Percentiles rank a stretch among this genome's conserved stretches.
These are phyloP conservation scores for Salicornia ramosissima DNA, from an alignment of 148 eudicot genomes.

Conservation along the genomic window DNA sequence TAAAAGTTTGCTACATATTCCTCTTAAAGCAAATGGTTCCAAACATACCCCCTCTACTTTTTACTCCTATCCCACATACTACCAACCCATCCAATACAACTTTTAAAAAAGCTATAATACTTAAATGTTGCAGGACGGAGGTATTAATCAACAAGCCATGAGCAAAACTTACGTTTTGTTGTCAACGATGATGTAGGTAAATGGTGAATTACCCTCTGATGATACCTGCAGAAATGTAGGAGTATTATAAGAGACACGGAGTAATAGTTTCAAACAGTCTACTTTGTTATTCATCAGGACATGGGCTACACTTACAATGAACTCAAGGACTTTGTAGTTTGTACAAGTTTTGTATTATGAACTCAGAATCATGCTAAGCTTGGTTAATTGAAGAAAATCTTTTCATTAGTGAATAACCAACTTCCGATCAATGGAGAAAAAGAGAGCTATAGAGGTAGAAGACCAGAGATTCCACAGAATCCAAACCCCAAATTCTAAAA, in stretches of 20 bases:
- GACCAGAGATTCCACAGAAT: not conserved
- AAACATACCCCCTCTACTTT: too few species aligned
- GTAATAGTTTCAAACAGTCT: too few species aligned
- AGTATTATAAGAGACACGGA: constrained; percentile 2
- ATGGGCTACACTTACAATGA: not conserved
- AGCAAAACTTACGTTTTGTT: constrained; percentile 62
- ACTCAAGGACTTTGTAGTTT: constrained; percentile 7
- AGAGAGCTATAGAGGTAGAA: not conserved
- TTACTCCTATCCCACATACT: too few species aligned
- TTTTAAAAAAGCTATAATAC: too few species aligned
- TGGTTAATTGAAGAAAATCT: not conserved
- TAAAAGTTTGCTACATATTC: too few species aligned
- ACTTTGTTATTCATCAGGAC: not conserved
- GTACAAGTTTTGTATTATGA: not conserved
- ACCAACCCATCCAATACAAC: too few species aligned
- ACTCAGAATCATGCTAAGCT: not conserved
- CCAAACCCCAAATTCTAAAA: not conserved
- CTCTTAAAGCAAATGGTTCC: too few species aligned
- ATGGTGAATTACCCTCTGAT: constrained; percentile 86
- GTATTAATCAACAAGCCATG: not conserved
- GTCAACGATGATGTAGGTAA: constrained; percentile 92
- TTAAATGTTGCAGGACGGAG: too few species aligned
- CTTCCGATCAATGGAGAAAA: not conserved
- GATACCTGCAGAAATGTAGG: constrained; percentile 64
- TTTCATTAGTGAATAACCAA: not conserved